Percentiles rank a stretch among this genome's conserved stretches.
Evolutionary conservation across 768 basidiomycete genomes (phyloP).

Genomic region (Tulasnella sp.): DNA sequence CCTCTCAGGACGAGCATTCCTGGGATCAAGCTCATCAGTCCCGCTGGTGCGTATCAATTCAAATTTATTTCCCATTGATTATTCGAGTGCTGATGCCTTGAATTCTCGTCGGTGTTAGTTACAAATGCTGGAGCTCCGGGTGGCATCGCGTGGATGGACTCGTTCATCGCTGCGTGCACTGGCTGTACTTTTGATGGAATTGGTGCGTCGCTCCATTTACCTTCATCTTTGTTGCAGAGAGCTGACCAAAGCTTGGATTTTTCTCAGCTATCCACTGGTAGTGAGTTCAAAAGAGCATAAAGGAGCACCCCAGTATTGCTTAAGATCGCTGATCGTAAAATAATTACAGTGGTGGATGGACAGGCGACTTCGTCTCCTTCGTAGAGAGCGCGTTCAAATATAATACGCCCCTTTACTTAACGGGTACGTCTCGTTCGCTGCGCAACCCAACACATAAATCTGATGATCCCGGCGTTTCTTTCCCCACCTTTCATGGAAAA

Average conservation of each 20-base stretch:
- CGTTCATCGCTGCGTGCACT: slow-evolving; percentile 5
- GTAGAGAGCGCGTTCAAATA: slow-evolving; percentile 16
- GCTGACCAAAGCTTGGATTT: background rate
- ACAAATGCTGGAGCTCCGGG: slow-evolving; percentile 6
- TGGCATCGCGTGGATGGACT: slow-evolving; percentile 10
- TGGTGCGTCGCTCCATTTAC: no score
- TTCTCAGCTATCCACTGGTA: slow-evolving; percentile 14
- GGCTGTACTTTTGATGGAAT: background rate
- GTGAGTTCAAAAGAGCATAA: background rate
- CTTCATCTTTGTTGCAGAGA: no score
- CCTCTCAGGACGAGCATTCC: background rate
- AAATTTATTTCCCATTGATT: no score
- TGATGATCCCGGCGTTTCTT: no score
- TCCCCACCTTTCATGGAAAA: no score
- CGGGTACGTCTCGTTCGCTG: background rate
- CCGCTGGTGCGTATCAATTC: no score
- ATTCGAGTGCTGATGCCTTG: no score
- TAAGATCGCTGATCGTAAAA: no score
- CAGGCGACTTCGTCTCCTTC: slow-evolving; percentile 11
- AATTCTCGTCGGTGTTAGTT: no score
- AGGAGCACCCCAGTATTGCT: no score
- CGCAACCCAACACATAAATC: no score
- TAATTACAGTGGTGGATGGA: no score
- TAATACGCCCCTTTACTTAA: slow-evolving; percentile 12
- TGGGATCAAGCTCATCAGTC: slow-evolving; percentile 2